Evolutionary conservation across 2,329 filamentous ascomycete species (phyloP).

Genomic region (Hypomyces rosellus): DNA sequence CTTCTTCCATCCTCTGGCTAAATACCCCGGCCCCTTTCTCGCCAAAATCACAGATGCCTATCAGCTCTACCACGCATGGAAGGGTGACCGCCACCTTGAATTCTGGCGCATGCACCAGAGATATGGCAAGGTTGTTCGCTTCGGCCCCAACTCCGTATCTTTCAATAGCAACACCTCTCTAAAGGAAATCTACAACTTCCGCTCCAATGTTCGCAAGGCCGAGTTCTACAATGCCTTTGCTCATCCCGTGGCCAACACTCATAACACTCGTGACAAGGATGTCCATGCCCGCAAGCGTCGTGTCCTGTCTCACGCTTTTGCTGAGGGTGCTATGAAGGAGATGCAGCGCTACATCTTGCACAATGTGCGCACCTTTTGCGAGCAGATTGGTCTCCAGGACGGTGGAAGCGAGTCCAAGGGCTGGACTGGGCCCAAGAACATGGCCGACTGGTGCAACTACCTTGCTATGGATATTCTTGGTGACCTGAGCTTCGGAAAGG

Average conservation of each 20-base stretch:
- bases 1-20: conserved; percentile 58
- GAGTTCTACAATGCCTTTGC: conserved; percentile 70
- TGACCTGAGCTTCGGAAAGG: conserved; percentile 55
- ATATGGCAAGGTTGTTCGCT: conserved; percentile 70
- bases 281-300: conserved; percentile 65
- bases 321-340: conserved; percentile 57
- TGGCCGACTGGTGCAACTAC: conserved; percentile 58
- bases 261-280: conserved; percentile 63
- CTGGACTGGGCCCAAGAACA: conserved; percentile 54
- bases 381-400: conserved; percentile 42
- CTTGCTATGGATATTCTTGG: conserved; percentile 58
- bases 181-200: conserved; percentile 60
- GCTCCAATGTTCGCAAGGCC: conserved; percentile 58
- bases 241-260: conserved; percentile 64
- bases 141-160: conserved; percentile 69
- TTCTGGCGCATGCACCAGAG: conserved; percentile 64
- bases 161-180: conserved; percentile 68
- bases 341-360: conserved; percentile 62
- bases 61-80: conserved; percentile 67
- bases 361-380: conserved; percentile 62
- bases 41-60: conserved; percentile 59
- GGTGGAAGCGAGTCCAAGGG: conserved; percentile 42
- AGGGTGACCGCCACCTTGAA: conserved; percentile 67
- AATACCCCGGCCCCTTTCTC: conserved; percentile 58
- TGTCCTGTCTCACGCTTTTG: conserved; percentile 67